These are phyloP conservation scores for Mimosa bimucronata DNA, from an alignment of 306 rosid species.

Conservation along the genomic window DNA sequence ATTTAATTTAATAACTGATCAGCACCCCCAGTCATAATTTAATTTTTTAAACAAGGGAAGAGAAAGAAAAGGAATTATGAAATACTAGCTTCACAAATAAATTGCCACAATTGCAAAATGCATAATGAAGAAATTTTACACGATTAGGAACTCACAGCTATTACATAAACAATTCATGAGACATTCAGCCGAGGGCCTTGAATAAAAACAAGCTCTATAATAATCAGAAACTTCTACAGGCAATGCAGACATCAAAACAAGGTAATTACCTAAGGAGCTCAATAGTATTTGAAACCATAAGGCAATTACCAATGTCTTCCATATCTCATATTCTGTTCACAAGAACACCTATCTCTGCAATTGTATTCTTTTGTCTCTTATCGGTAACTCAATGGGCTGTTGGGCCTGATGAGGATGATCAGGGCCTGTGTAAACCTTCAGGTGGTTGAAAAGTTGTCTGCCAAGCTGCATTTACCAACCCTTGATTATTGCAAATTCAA, in stretches of 20 bases:
- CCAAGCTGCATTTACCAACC: constrained; percentile 79
- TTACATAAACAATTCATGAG: constrained; percentile 7
- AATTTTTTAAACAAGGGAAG: not conserved
- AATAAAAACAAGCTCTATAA: constrained; percentile 27
- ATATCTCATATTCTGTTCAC: constrained; percentile 27
- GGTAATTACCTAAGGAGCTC: constrained; percentile 30
- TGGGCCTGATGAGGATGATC: constrained; percentile 96
- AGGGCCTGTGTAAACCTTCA: constrained; percentile 88
- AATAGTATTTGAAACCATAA: constrained; percentile 6
- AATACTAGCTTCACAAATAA: not conserved
- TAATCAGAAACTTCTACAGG: constrained; percentile 33
- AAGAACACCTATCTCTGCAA: constrained; percentile 47
- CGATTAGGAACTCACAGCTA: constrained; percentile 32
- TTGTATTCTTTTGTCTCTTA: constrained; percentile 85
- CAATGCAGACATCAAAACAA: constrained; percentile 38
- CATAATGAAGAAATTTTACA: constrained; percentile 15
- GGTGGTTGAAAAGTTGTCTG: constrained; percentile 83
- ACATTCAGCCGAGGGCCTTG: not conserved
- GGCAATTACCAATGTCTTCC: not conserved
- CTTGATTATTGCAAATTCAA: constrained; percentile 35
- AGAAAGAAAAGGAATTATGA: not conserved
- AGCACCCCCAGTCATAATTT: not conserved
- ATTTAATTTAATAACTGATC: not conserved
- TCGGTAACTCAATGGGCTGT: constrained; percentile 76
- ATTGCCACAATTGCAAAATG: constrained; percentile 5